Conservation (phyloP, 1,284 basidiomycete genomes). For the Trichosporon sp. region DNA sequence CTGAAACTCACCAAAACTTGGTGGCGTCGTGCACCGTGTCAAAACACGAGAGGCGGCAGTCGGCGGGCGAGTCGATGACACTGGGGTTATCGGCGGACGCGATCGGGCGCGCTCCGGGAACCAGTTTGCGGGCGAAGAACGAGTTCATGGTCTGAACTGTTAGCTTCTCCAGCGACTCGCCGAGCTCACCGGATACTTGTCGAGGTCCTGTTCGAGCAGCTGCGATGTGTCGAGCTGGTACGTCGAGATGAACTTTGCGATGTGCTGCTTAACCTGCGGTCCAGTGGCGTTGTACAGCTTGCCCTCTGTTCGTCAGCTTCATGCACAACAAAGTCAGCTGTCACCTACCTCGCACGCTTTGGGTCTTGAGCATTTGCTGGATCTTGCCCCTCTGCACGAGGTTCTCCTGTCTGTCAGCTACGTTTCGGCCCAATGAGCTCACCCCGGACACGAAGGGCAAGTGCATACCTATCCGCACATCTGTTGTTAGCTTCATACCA, state of each 20-base stretch:
- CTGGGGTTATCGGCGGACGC: slow-evolving; percentile 63
- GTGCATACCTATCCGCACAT: slow-evolving; percentile 67
- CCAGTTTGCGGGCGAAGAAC: slow-evolving; percentile 75
- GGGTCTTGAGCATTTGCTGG: slow-evolving; percentile 65
- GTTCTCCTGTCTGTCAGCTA: slow-evolving; percentile 58
- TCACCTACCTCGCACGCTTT: slow-evolving; percentile 59
- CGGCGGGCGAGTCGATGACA: slow-evolving; percentile 69
- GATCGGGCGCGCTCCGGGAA: slow-evolving; percentile 67
- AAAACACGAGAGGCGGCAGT: slow-evolving; percentile 74
- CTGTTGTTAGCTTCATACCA: slow-evolving; percentile 30
- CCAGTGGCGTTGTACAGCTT: slow-evolving; percentile 56
- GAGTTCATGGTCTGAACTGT: slow-evolving; percentile 68
- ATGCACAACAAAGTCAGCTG: too few relatives aligned
- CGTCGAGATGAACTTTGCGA: slow-evolving; percentile 71
- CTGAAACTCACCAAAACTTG: slow-evolving; percentile 64
- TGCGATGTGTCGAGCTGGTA: slow-evolving; percentile 69
- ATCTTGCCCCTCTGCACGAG: slow-evolving; percentile 64
- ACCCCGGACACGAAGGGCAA: slow-evolving; percentile 65
- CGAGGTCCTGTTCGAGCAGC: slow-evolving; percentile 67
- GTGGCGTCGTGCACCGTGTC: slow-evolving; percentile 65
- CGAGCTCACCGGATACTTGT: slow-evolving; percentile 60
- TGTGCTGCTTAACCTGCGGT: slow-evolving; percentile 60
- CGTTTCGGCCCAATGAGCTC: slow-evolving; percentile 18
- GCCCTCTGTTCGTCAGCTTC: slow-evolving; percentile 46
- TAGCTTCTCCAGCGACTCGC: background rate